phyloP scores from a whole-genome alignment of 352 stramenopile genomes.

The Phytophthora cajani region DNA sequence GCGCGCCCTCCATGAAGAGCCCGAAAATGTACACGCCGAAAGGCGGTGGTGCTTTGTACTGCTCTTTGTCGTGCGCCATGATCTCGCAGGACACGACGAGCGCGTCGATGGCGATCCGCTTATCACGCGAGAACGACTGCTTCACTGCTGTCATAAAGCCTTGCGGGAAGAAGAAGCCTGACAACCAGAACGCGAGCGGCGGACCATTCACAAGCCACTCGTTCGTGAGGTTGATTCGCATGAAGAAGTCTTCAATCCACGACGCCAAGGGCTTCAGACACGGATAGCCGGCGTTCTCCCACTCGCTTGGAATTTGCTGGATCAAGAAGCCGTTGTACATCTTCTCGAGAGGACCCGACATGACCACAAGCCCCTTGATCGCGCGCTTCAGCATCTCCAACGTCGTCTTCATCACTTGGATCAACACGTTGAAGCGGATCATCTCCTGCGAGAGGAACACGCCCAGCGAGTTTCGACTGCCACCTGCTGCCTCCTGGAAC shows the following conservation, averaged over 20 bases:
- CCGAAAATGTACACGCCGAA: slow-evolving; percentile 95
- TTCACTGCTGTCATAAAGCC: slow-evolving; percentile 96
- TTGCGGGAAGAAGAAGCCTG: slow-evolving; percentile 96
- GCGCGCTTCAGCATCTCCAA: slow-evolving; percentile 89
- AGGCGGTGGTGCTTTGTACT: slow-evolving; percentile 60
- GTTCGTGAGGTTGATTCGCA: slow-evolving; percentile 82
- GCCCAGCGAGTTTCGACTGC: slow-evolving; percentile 93
- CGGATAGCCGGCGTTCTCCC: slow-evolving; percentile 91
- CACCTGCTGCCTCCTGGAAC: slow-evolving; percentile 80
- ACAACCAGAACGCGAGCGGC: slow-evolving; percentile 90
- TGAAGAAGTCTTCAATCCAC: slow-evolving; percentile 95
- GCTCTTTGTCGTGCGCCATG: slow-evolving; percentile 74
- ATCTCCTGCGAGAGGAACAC: slow-evolving; percentile 93
- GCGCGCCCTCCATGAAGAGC: slow-evolving; percentile 94
- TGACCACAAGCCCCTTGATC: slow-evolving; percentile 92
- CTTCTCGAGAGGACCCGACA: slow-evolving; percentile 89
- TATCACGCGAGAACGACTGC: slow-evolving; percentile 92
- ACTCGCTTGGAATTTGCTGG: slow-evolving; percentile 87
- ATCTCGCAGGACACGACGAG: slow-evolving; percentile 89
- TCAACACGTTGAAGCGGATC: slow-evolving; percentile 91
- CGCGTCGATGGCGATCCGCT: slow-evolving; percentile 93
- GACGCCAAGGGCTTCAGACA: slow-evolving; percentile 92
- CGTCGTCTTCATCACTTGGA: slow-evolving; percentile 86
- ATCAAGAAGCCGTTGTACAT: slow-evolving; percentile 94
- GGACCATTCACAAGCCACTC: slow-evolving; percentile 88